Evolutionary conservation across 768 basidiomycete species (phyloP).

Genomic region (Lactifluus piperatus): DNA sequence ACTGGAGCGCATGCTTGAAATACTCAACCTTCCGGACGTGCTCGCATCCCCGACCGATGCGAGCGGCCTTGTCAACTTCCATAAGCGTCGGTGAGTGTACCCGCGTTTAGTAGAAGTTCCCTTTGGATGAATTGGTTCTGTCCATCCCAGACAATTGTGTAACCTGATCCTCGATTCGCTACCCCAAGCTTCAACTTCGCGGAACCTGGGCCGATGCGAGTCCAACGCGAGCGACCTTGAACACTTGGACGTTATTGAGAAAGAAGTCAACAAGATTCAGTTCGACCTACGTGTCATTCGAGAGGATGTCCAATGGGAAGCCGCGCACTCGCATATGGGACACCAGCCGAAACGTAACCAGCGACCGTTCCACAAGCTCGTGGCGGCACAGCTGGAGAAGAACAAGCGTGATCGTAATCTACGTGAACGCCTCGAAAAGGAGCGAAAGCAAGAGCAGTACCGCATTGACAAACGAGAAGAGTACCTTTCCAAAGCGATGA

Average conservation of each 20-base stretch:
- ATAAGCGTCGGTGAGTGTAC: conserved; percentile 62
- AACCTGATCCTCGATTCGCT: conserved; percentile 50
- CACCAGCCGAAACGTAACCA: conserved; percentile 44
- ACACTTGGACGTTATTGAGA: conserved; percentile 67
- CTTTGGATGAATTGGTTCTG: conserved; percentile 17
- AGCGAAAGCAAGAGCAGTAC: conserved; percentile 68
- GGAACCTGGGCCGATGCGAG: conserved; percentile 44
- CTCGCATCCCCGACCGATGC: conserved; percentile 47
- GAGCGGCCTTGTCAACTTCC: conserved; percentile 62
- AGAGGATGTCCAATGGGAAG: conserved; percentile 69
- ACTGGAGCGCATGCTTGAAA: conserved; percentile 71
- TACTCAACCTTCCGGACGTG: conserved; percentile 66
- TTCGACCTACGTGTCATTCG: conserved; percentile 67
- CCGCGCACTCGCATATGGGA: conserved; percentile 35
- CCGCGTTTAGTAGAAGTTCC: neutral
- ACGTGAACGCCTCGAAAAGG: conserved; percentile 60
- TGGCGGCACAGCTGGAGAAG: conserved; percentile 69
- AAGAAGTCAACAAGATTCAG: conserved; percentile 48
- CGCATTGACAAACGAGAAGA: conserved; percentile 69
- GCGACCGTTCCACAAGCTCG: conserved; percentile 59
- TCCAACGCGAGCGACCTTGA: conserved; percentile 61
- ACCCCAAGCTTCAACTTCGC: conserved; percentile 35
- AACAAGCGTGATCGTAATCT: conserved; percentile 65
- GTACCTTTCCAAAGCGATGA: conserved; percentile 66
- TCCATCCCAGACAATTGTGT: conserved; percentile 57